A percentile compares a stretch with the other conserved stretches of the same genome.
These are phyloP conservation scores for Phyllosticta citribraziliensis DNA, from an alignment of 2,329 filamentous ascomycete species.

Conservation along the genomic window DNA sequence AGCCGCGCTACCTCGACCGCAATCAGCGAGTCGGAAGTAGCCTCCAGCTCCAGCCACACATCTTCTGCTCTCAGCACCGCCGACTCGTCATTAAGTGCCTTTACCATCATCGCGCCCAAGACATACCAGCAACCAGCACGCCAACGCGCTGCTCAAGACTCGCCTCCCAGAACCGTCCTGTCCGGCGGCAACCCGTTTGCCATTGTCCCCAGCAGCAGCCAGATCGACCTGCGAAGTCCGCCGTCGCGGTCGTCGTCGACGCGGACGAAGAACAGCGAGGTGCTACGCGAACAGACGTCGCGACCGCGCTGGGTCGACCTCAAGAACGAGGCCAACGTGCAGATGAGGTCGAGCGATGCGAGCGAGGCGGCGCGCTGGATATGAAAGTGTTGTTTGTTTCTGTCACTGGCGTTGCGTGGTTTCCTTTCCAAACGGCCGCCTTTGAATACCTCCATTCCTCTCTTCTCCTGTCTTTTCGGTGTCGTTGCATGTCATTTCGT, in stretches of 20 bases:
- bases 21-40: not conserved
- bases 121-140: not conserved
- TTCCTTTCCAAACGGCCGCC: not conserved
- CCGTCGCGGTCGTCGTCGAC: not conserved
- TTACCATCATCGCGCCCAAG: not conserved
- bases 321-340: not conserved
- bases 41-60: not conserved
- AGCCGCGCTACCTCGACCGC: not conserved
- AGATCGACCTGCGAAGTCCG: not conserved
- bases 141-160: not conserved
- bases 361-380: not conserved
- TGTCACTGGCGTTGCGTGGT: not conserved
- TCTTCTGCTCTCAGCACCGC: not conserved
- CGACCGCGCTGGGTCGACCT: not conserved
- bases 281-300: not conserved
- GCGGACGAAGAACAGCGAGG: not conserved
- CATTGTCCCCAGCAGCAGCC: not conserved
- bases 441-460: not conserved
- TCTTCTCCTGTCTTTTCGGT: not conserved
- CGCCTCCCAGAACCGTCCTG: not conserved
- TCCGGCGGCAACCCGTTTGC: not conserved
- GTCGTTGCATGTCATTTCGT: not conserved
- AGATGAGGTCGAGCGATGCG: not conserved
- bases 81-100: not conserved
- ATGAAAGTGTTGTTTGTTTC: not conserved